A percentile compares a stretch with the other conserved stretches of the same genome.
phyloP scores from a whole-genome alignment of 352 stramenopile genomes.

The Pilasporangium apinafurcum region DNA sequence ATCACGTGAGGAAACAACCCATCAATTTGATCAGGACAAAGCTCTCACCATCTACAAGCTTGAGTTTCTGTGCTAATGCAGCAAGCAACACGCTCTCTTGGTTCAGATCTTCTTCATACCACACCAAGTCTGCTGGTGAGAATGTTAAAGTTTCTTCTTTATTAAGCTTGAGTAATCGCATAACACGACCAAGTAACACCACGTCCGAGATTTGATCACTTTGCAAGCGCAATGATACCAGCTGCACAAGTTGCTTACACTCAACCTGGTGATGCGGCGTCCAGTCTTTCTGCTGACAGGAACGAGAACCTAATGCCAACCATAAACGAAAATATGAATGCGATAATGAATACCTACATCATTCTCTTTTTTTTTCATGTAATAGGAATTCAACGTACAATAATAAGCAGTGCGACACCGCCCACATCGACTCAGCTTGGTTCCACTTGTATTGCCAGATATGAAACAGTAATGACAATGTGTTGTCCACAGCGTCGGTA shows the following conservation, averaged over 20 bases:
- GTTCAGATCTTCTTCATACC: conserved; percentile 41
- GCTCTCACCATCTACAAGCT: conserved; percentile 27
- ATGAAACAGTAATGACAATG: conserved; percentile 64
- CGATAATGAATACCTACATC: no score
- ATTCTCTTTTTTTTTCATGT: no score
- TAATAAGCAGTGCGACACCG: conserved; percentile 52
- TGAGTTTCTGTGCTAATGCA: conserved; percentile 38
- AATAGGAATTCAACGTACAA: conserved; percentile 22
- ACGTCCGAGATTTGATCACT: conserved; percentile 39
- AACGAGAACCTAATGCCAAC: conserved; percentile 31
- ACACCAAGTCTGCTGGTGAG: conserved; percentile 32
- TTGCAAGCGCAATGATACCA: conserved; percentile 25
- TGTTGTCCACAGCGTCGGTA: conserved; percentile 42
- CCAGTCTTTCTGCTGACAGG: conserved; percentile 64
- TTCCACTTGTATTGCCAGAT: background rate
- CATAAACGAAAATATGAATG: background rate
- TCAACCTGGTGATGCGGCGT: conserved; percentile 51
- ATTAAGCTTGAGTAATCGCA: conserved; percentile 13
- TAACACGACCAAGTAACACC: conserved; percentile 45
- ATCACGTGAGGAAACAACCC: background rate
- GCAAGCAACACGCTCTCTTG: conserved; percentile 48
- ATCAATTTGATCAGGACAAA: background rate
- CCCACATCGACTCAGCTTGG: conserved; percentile 44
- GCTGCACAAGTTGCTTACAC: conserved; percentile 36
- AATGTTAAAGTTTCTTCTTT: background rate